Base-by-base conservation (phyloP, 306 rosid genomes). In the Prunus padus region DNA sequence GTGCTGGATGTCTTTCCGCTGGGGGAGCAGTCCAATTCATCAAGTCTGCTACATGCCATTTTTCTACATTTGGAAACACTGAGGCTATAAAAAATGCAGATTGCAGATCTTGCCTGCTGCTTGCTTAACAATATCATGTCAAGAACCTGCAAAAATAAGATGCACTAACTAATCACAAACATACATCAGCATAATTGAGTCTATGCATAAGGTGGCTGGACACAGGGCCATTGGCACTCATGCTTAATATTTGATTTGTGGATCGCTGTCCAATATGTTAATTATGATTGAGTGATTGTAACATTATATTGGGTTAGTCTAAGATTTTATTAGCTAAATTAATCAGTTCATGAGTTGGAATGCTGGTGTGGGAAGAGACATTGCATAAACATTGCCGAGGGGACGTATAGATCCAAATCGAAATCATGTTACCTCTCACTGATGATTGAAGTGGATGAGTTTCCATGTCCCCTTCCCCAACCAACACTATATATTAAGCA, bases 321-420 rank as follows among this genome's bases (percentile, higher is more conserved):
- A 28, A 31, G 45, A 11, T 28, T 28, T 45, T 46, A 45, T 49
- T 8, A 23, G 14, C 42, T 20, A 6, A 46, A 45, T 15, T 14
- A 25, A 71, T 33, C 37, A 20, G 7, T 14, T 71, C 6, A 31
- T 55, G 76, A 72, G 66, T 40, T 72, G 76, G 23, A n/a, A 71
- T 40, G 76, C 25, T 26, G 67, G 40, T 19, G 40, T 69, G 46
- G 15, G 37, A 25, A 22, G 54, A 67, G 30, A 52, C 74, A 67
- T 0, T 16, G 46, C 30, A n/a, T 52, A 51, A 56, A 23, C 67
- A 76, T 51, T 19, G 19, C 37, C 19, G 2, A 4, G 3, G 9
- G 5, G 30, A 16, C 15, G 8, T 30, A 4, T 64, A 33, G 26
- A 28, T 54, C 22, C 0, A 52, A 72, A 30, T 54, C 20, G 5